A percentile compares a stretch with the other conserved stretches of the same genome.
Conservation (phyloP, 2,329 filamentous ascomycete species). For the Fusarium clavum region DNA sequence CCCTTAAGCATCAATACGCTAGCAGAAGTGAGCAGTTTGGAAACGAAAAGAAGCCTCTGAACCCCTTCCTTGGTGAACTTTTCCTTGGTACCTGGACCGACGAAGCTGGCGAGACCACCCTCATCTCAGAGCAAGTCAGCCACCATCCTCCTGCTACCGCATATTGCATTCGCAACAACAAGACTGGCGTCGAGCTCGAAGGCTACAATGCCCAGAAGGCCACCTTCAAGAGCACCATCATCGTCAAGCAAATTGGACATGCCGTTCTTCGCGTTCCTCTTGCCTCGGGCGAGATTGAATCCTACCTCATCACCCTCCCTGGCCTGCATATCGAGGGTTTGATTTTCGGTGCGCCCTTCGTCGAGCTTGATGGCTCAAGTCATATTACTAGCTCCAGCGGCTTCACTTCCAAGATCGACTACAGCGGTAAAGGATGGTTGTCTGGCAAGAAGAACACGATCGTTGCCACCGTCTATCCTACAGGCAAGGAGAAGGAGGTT, state of each 20-base stretch:
- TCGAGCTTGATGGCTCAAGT: slow-evolving; percentile 87
- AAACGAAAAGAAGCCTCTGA: slow-evolving; percentile 97
- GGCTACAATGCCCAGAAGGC: slow-evolving; percentile 98
- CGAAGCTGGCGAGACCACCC: slow-evolving; percentile 80
- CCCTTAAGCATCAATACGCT: slow-evolving; percentile 86
- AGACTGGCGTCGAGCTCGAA: slow-evolving; percentile 81
- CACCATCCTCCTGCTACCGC: slow-evolving; percentile 96
- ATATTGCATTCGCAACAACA: slow-evolving; percentile 89
- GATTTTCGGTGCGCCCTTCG: slow-evolving; percentile 85
- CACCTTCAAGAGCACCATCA: slow-evolving; percentile 92
- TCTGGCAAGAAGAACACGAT: slow-evolving; percentile 96
- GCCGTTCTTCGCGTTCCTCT: slow-evolving; percentile 80
- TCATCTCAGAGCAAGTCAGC: slow-evolving; percentile 94
- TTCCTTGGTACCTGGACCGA: slow-evolving; percentile 94
- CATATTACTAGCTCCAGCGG: slow-evolving; percentile 89
- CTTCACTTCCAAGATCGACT: slow-evolving; percentile 90
- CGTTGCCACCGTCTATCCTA: slow-evolving; percentile 76
- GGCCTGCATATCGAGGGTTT: slow-evolving; percentile 93
- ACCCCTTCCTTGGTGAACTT: slow-evolving; percentile 94
- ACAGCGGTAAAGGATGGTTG: slow-evolving; percentile 93
- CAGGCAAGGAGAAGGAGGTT: slow-evolving; percentile 77
- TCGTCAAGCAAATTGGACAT: slow-evolving; percentile 94
- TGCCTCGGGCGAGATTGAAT: slow-evolving; percentile 63
- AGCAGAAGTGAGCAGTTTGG: slow-evolving; percentile 81
- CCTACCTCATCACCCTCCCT: slow-evolving; percentile 91